Evolutionary conservation across 495 filamentous ascomycete species (phyloP), one percentile per base, ranked within the genome.

Genomic region (Bacidia gigantensis): DNA sequence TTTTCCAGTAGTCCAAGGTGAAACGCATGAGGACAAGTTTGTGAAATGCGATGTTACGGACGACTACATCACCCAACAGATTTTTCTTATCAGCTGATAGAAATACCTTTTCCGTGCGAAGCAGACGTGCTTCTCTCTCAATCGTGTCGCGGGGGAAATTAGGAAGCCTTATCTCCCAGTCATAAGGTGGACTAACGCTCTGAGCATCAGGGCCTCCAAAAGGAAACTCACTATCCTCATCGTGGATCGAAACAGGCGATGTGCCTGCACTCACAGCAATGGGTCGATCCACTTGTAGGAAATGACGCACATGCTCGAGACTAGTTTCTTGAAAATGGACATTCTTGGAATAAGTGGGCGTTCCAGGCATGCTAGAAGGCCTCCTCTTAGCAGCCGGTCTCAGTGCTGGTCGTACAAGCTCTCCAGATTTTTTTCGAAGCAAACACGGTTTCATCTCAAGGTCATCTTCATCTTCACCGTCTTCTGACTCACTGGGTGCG

Each of bases 1-100:
- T 98, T 70, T 90, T 93, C 92, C 92, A 98, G 63, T 89, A 89
- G 66, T 98, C 92, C 51, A 97, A 77, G 0, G 93, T 97, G 63
- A 98, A 98, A 24, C 92, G 79, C 64, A 87, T 88, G 20, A 83
- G 78, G 38, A 98, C 89, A 10, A 70, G 63, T 64, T 98, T 98
- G 41, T 94, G 81, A 69, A 92, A 98, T 0, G 88, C 78, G 18
- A 97, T 66, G 64, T 98, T 98, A 58, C 84, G 81, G 49, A 90
- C 88, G 18, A 81, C 86, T 21, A 93, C 76, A 17, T 78, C 80
- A 11, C 92, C 93, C 52, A 95, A 71, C 58, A 98, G 66, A 18
- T 72, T 85, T 64, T 86, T 88, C 59, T 89, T 86, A 64, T 98
- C 90, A 10, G 73, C 67, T 0, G 92, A 96, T 46, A 97, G 67